phyloP scores from a whole-genome alignment of 2,329 filamentous ascomycete genomes.

The Verticillium longisporum region DNA sequence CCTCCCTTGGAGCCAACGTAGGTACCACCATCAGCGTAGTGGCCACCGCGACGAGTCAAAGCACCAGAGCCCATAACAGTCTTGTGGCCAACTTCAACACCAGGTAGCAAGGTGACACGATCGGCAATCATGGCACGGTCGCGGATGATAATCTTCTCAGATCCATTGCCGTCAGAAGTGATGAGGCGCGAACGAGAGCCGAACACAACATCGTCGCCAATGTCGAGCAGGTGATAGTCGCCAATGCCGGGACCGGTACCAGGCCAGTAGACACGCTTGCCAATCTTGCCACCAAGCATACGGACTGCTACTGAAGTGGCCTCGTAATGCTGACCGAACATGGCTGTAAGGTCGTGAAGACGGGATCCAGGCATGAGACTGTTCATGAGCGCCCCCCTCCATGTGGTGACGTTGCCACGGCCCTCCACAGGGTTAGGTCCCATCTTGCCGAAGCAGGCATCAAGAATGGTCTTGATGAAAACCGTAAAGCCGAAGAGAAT shows the following conservation, averaged over 20 bases:
- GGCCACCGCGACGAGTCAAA: slow-evolving; percentile 35
- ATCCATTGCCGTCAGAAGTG: slow-evolving; percentile 44
- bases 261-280: slow-evolving; percentile 49
- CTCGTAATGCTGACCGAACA: slow-evolving; percentile 50
- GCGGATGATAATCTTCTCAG: slow-evolving; percentile 37
- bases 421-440: slow-evolving; percentile 21
- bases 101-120: slow-evolving; percentile 44
- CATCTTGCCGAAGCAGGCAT: slow-evolving; percentile 30
- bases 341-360: slow-evolving; percentile 39
- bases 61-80: slow-evolving; percentile 48
- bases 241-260: slow-evolving; percentile 46
- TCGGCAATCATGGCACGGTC: slow-evolving; percentile 51
- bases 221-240: slow-evolving; percentile 47
- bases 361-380: slow-evolving; percentile 33
- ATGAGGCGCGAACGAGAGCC: slow-evolving; percentile 47
- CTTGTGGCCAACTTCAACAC: slow-evolving; percentile 38
- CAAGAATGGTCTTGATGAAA: slow-evolving; percentile 30
- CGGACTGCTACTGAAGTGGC: slow-evolving; percentile 43
- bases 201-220: slow-evolving; percentile 54
- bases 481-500: slow-evolving; percentile 36
- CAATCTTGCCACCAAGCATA: slow-evolving; percentile 43
- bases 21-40: slow-evolving; percentile 36
- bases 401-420: slow-evolving; percentile 30
- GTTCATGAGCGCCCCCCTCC: slow-evolving; percentile 36
- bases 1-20: slow-evolving; percentile 47